Conservation (phyloP, 257 asterid genomes). For the Solanum sejunctum region DNA sequence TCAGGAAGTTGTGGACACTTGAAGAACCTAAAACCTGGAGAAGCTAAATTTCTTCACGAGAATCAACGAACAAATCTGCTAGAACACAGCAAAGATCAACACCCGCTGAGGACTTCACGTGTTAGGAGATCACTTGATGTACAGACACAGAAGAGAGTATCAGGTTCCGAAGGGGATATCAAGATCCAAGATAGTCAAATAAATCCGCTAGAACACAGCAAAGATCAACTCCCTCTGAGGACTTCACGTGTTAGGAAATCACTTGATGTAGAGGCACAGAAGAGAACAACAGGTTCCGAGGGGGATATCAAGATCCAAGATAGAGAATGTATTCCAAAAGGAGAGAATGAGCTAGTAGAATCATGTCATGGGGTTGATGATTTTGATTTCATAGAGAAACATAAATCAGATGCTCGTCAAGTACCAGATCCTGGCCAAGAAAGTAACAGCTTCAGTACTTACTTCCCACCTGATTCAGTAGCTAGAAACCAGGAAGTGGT, state of each 20-base stretch:
- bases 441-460: not conserved
- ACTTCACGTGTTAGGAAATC: not conserved
- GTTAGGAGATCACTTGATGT: not conserved
- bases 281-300: slow-evolving; percentile 6
- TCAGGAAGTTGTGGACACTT: slow-evolving; percentile 12
- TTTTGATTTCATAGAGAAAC: slow-evolving; percentile 7
- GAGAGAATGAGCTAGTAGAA: not conserved
- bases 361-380: not conserved
- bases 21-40: slow-evolving; percentile 8
- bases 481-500: not conserved
- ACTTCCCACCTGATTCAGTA: slow-evolving; percentile 3
- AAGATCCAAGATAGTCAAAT: slow-evolving; percentile 3
- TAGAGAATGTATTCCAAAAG: slow-evolving; percentile 4
- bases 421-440: slow-evolving; percentile 11
- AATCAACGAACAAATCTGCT: not conserved
- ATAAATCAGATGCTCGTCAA: not conserved
- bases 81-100: slow-evolving; percentile 7
- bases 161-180: slow-evolving; percentile 18
- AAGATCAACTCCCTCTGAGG: slow-evolving; percentile 1
- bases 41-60: slow-evolving; percentile 4
- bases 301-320: slow-evolving; percentile 16
- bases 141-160: slow-evolving; percentile 2
- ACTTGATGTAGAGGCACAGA: not conserved
- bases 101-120: not conserved
- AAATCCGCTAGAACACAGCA: not conserved